Evolutionary conservation across 495 filamentous ascomycete genomes (phyloP).

Genomic region (Lasiosphaeria miniovina): DNA sequence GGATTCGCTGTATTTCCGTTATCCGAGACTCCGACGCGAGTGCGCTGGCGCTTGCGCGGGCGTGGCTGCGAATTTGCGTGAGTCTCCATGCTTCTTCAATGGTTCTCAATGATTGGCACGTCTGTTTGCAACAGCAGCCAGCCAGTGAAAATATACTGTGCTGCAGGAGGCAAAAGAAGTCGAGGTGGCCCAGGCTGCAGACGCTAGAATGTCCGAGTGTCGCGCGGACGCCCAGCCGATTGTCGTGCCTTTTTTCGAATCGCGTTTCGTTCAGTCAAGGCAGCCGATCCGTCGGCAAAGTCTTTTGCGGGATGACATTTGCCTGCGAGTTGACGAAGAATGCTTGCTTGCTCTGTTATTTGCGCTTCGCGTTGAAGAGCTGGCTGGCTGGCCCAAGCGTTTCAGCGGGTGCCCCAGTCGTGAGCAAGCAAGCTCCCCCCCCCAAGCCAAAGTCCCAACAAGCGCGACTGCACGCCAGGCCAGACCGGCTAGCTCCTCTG

Average conservation of each 20-base stretch:
- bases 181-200: not conserved
- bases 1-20: constrained; percentile 27
- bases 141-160: not conserved
- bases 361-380: not conserved
- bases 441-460: too few species aligned
- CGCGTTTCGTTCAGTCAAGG: not conserved
- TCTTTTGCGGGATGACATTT: not conserved
- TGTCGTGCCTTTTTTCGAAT: not conserved
- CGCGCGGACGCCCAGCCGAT: not conserved
- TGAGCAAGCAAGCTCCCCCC: too few species aligned
- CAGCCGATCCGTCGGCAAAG: not conserved
- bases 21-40: constrained; percentile 23
- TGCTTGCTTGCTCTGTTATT: not conserved
- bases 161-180: not conserved
- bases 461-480: too few species aligned
- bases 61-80: constrained; percentile 25
- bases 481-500: too few species aligned
- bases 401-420: too few species aligned
- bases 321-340: not conserved
- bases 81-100: constrained; percentile 10
- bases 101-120: not conserved
- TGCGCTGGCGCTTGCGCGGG: constrained; percentile 33
- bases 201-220: not conserved
- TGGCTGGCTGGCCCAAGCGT: too few species aligned
- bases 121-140: not conserved